Base-by-base conservation (phyloP, 495 filamentous ascomycete genomes). In the Penicillium cosmopolitanum region DNA sequence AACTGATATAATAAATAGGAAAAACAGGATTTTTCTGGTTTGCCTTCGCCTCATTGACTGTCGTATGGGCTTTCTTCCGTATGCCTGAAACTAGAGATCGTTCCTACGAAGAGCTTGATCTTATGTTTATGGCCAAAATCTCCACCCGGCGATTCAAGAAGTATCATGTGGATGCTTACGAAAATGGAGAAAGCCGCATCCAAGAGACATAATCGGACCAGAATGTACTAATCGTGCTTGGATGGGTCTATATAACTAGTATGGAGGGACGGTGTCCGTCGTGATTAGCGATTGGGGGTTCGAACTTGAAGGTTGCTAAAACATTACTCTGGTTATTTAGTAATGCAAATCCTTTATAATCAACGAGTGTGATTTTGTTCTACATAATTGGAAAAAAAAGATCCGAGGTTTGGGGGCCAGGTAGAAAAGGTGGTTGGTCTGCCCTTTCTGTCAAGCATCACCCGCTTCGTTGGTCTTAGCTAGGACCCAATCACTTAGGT, bases 61-160 rank as follows among this genome's bases (percentile, higher is more conserved):
- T 64, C 16, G 34, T 70, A 9, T 80, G 75, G 74, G 55, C 64
- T 12, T 81, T 62, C 55, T 79, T 78, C 58, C 67, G 77, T 3
- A 58, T 80, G 35, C 65, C 79, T 4, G 80, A 83, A 60, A 80
- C 80, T 2, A 71, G 71, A 51, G 60, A 73, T 55, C 74, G 80
- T 12, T 84, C 81, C 13, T 84, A 75, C 61, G 78, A 76, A 6
- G 82, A 82, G 66, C 70, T 87, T n/a, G 84, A 86, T 63, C 76
- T 86, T 31, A 69, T 87, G 57, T 87, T 86, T 68, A 75, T 81
- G 56, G 74, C 77, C 46, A 73, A 70, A 18, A 71, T 83, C 4
- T 64, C 66, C 1, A 78, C 81, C 7, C 72, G 78, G 55, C 72
- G 83, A 58, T 85, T 85, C 63, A 69, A 62, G 19, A 64, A 56